Conservation (phyloP, 441 rosid genomes). For the Pelargonium cotyledonis region DNA sequence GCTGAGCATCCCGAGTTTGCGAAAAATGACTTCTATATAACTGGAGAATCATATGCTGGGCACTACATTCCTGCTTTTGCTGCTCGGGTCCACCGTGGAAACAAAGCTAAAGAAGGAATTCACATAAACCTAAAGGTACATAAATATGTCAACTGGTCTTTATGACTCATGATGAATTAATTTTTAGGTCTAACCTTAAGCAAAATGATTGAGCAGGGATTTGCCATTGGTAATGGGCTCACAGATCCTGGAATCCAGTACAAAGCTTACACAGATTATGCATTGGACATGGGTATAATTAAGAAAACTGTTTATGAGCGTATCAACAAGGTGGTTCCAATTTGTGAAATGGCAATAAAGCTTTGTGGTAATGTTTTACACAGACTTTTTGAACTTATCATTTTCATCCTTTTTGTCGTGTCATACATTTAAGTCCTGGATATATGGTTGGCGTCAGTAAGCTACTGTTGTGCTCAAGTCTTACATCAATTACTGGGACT, state of each 20-base stretch:
- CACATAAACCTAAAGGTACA: constrained; percentile 81
- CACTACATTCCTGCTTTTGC: constrained; percentile 98
- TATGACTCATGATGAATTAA: neutral
- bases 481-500: neutral
- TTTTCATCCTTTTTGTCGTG: neutral
- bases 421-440: neutral
- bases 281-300: constrained; percentile 74
- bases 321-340: constrained; percentile 68
- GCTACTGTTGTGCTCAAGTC: neutral
- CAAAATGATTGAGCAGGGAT: constrained; percentile 52
- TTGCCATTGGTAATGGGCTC: constrained; percentile 95
- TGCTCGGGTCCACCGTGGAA: constrained; percentile 76
- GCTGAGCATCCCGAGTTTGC: constrained; percentile 73
- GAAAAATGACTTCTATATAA: constrained; percentile 75
- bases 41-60: constrained; percentile 98
- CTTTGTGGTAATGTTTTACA: constrained; percentile 63
- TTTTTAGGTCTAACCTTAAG: constrained; percentile 12
- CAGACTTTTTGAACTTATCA: constrained; percentile 3
- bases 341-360: constrained; percentile 73
- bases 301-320: constrained; percentile 45
- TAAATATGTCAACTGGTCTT: neutral
- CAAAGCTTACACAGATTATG: constrained; percentile 88
- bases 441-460: neutral
- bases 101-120: constrained; percentile 82
- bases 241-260: constrained; percentile 88